These are phyloP conservation scores for Articulospora tetracladia DNA, from an alignment of 495 filamentous ascomycete species.

Conservation along the genomic window DNA sequence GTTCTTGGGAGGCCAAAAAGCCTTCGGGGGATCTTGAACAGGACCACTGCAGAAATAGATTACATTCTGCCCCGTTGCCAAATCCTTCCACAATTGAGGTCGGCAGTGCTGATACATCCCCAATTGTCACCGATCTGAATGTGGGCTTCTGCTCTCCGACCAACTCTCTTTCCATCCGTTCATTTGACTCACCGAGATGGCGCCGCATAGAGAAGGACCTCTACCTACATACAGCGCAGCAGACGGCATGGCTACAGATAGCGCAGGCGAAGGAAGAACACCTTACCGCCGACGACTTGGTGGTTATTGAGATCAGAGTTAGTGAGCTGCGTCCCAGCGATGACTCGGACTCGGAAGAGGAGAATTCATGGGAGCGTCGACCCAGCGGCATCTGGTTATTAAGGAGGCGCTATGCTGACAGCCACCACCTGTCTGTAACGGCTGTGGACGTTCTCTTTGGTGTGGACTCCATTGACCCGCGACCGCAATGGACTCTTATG, in stretches of 20 bases:
- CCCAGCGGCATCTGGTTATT: constrained; percentile 79
- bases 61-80: too few relatives aligned
- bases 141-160: constrained; percentile 24
- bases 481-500: constrained; percentile 57
- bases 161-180: constrained; percentile 16
- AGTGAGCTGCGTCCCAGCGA: constrained; percentile 62
- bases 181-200: constrained; percentile 51
- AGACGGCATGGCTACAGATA: constrained; percentile 76
- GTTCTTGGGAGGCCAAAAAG: too few relatives aligned
- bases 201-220: constrained; percentile 89
- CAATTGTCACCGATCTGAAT: constrained; percentile 28
- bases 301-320: constrained; percentile 81
- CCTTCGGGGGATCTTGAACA: too few relatives aligned
- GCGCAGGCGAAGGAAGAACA: constrained; percentile 86
- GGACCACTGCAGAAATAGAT: too few relatives aligned
- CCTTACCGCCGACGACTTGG: constrained; percentile 63
- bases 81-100: constrained; percentile 17
- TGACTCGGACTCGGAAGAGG: too few relatives aligned
- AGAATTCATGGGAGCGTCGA: constrained; percentile 74
- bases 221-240: constrained; percentile 69
- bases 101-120: constrained; percentile 20
- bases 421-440: constrained; percentile 75
- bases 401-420: constrained; percentile 67
- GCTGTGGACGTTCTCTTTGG: constrained; percentile 90
- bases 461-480: constrained; percentile 85